Base-by-base conservation (phyloP, 1,284 basidiomycete species). In the Coriolopsis trogii region DNA sequence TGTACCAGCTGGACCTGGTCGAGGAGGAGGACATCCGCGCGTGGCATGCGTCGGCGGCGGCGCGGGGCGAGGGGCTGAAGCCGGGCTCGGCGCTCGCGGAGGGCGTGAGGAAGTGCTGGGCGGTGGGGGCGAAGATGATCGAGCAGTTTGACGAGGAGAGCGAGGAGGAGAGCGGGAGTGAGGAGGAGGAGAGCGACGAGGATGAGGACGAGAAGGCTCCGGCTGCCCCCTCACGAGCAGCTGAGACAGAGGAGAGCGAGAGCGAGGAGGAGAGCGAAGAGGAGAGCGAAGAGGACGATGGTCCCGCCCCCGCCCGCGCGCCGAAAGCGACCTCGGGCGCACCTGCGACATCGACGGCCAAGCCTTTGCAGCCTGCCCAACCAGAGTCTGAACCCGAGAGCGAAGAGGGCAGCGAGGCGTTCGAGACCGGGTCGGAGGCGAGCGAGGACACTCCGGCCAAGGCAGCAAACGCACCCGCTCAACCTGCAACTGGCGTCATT, bases 1-100 rank as follows among this genome's bases (percentile, higher is more conserved):
- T 91, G 9, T 92, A 91, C 63, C 87, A 93, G 70, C 72, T 78
- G 53, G 84, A 92, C 65, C 78, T 91, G 42, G 83, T 91, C 7
- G 89, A 91, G 51, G 89, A 91, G 65, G 86, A 90, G 39, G 83
- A 91, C 59, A 88, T 92, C 59, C 80, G 85, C 23, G 73, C 69
- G 45, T 92, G 89, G 89, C 81, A 91, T 64, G 67, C 62, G 37
- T 72, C 72, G 44, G 70, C 84, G 3, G 70, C 62, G 18, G 76
- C 84, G 13, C 73, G 73, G 55, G 85, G 82, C 26, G 72, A 72
- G 42, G 80, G 74, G 15, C 57, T 73, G 20, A 73, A 75, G 46
- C 58, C 69, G 7, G 73, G 72, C 3, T 52, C 56, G 43, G 53
- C 64, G 18, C 62, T 74, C 28, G 65, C 67, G 23, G 85, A 86